Evolutionary conservation across 805 yeast genomes (phyloP), one percentile per base, ranked within the genome.

Genomic region (Candida cerambycidarum): DNA sequence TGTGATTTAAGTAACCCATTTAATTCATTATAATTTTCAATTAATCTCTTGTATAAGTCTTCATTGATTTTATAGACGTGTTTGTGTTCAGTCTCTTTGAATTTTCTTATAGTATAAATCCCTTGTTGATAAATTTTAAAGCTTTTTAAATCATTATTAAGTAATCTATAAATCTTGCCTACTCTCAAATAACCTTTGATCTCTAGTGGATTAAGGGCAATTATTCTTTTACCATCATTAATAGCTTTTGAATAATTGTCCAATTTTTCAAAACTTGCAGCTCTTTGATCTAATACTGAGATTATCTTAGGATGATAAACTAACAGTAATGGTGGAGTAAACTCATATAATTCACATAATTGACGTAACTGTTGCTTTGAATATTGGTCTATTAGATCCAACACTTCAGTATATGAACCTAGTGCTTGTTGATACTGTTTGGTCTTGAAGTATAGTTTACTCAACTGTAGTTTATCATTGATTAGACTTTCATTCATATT

Each of bases 171-270:
- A 3, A 75, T 46, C 49, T 75, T 77, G 2, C 71, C 67, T 3
- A 59, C 55, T 27, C 82, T 51, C 28, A 78, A 56, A 47, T 76
- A 76, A 1, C 79, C 79, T 52, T 75, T 76, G 54, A 78, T 73
- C 13, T 73, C 63, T 18, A 69, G 50, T 0, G 79, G 80, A 27
- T 75, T 77, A 2, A 63, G 14, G 11, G 46, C 45, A 3, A 71
- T 52, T 32, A 73, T 48, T 27, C 42, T 48, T 23, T 58, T 50
- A 0, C 73, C 73, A 42, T 75, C 80, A 18, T 47, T 44, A 21
- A 66, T 56, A 0, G 80, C 75, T 8, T 50, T 47, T 0, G 51
- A 53, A 3, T 57, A 38, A 12, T 59, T 53, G 4, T 56, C 54
- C 39, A 75, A 46, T 45, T 73, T 75, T 44, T 74, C 75, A 52